Conservation (phyloP, 352 stramenopile genomes). For the Elongisporangium undulatum region DNA sequence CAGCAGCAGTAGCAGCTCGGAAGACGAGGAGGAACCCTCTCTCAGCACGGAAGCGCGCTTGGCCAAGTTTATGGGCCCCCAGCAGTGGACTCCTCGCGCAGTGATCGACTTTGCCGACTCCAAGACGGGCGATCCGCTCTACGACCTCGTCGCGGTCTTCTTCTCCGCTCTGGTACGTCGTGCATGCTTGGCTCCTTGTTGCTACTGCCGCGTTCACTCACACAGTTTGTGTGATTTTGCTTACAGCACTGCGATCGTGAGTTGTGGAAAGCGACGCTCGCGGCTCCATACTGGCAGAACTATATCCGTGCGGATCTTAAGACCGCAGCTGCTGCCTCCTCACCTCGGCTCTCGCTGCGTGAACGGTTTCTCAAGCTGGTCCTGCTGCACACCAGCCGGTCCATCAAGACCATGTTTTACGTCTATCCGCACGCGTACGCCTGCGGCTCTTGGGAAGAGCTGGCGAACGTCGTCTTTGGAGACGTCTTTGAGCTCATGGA, state of each 20-base stretch:
- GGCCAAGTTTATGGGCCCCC: constrained; percentile 36
- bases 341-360: constrained; percentile 23
- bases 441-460: constrained; percentile 47
- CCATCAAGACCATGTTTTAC: constrained; percentile 62
- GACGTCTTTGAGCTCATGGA: constrained; percentile 34
- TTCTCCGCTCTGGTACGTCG: constrained; percentile 72
- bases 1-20: constrained; percentile 41
- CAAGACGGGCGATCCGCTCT: constrained; percentile 84
- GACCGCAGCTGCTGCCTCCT: constrained; percentile 2
- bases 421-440: constrained; percentile 46
- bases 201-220: constrained; percentile 5
- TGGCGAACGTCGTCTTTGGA: constrained; percentile 59
- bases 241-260: constrained; percentile 59
- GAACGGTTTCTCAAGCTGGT: constrained; percentile 74
- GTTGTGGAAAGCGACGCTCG: constrained; percentile 55
- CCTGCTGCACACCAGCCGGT: constrained; percentile 74
- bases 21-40: constrained; percentile 32
- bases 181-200: not conserved
- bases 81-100: constrained; percentile 52
- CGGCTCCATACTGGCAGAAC: constrained; percentile 63
- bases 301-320: constrained; percentile 49
- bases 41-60: constrained; percentile 13
- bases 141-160: constrained; percentile 80
- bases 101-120: constrained; percentile 88
- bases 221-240: constrained; percentile 4